Conservation (phyloP, 352 stramenopile genomes). For the Globisporangium acanthophoron region DNA sequence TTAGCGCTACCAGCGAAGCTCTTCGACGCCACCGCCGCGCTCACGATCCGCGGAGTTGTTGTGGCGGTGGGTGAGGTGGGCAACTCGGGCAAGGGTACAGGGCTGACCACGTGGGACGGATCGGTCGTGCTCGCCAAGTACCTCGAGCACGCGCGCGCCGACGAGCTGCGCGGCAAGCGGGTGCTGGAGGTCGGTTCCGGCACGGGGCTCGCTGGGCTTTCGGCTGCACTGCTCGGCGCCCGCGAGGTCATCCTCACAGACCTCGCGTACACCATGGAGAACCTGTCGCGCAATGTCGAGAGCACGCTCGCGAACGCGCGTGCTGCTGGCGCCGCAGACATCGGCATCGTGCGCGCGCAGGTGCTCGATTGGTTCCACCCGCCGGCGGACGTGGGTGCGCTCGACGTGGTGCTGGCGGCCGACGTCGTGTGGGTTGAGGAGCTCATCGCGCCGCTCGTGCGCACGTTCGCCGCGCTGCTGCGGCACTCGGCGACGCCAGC, state of each 20-base stretch:
- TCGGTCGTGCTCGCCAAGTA: conserved; percentile 90
- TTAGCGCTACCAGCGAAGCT: conserved; percentile 46
- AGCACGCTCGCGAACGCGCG: conserved; percentile 28
- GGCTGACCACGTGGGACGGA: conserved; percentile 89
- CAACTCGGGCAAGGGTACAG: conserved; percentile 83
- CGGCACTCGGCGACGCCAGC: conserved; percentile 26
- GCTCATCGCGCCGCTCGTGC: conserved; percentile 81
- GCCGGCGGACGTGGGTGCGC: conserved; percentile 34
- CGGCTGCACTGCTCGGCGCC: conserved; percentile 71
- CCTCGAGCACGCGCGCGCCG: conserved; percentile 51
- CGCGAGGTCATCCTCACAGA: conserved; percentile 80
- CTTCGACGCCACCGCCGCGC: conserved; percentile 41
- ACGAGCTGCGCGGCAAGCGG: conserved; percentile 24
- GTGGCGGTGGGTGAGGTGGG: conserved; percentile 60
- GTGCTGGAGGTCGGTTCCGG: conserved; percentile 84
- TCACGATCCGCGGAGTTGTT: conserved; percentile 47
- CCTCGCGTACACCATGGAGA: conserved; percentile 83
- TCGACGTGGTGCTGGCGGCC: conserved; percentile 84
- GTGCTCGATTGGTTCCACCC: conserved; percentile 74
- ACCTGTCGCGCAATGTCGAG: conserved; percentile 53
- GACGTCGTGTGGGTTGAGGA: conserved; percentile 90
- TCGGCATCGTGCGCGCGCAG: conserved; percentile 16
- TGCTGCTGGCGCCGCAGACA: neutral
- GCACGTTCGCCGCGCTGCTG: conserved; percentile 55
- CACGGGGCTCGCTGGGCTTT: conserved; percentile 82